A percentile compares a stretch with the other conserved stretches of the same genome.
These are phyloP conservation scores for Penicillium soppii DNA, from an alignment of 495 filamentous ascomycete genomes.

Conservation along the genomic window DNA sequence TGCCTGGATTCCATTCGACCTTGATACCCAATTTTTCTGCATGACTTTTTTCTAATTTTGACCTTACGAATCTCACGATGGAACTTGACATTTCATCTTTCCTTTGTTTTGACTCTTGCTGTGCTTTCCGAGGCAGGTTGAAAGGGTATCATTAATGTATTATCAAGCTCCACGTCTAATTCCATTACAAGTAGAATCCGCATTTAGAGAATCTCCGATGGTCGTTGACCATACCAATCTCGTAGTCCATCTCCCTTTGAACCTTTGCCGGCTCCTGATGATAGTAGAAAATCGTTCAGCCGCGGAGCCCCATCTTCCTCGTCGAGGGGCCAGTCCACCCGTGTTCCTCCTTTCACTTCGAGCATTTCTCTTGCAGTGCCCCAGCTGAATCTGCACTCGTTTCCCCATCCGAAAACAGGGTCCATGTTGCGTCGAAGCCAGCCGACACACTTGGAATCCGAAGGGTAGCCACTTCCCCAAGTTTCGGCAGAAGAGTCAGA, in stretches of 20 bases:
- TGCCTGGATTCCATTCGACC: conserved; percentile 9
- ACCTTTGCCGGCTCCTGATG: conserved; percentile 22
- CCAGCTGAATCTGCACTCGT: conserved; percentile 92
- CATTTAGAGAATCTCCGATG: conserved; percentile 31
- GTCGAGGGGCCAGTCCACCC: conserved; percentile 81
- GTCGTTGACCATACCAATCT: conserved; percentile 44
- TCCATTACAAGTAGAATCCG: neutral
- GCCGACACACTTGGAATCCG: conserved; percentile 72
- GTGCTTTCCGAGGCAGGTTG: neutral
- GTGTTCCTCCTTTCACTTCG: conserved; percentile 61
- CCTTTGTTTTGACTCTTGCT: conserved; percentile 12
- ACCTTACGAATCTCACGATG: conserved; percentile 5
- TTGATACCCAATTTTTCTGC: conserved; percentile 24
- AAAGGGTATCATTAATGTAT: conserved; percentile 29
- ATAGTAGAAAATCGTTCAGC: conserved; percentile 71
- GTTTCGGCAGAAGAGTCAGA: conserved; percentile 29
- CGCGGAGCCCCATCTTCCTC: conserved; percentile 61
- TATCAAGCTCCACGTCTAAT: conserved; percentile 21
- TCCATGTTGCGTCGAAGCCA: conserved; percentile 90
- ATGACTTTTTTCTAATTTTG: conserved; percentile 4
- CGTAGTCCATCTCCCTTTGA: conserved; percentile 31
- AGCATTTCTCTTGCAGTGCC: conserved; percentile 91
- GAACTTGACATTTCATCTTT: neutral
- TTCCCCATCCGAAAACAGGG: conserved; percentile 92
- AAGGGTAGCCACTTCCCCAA: conserved; percentile 94